Base-by-base conservation (phyloP, 176 grass and related monocot species). In the Bonia amplexicaulis region DNA sequence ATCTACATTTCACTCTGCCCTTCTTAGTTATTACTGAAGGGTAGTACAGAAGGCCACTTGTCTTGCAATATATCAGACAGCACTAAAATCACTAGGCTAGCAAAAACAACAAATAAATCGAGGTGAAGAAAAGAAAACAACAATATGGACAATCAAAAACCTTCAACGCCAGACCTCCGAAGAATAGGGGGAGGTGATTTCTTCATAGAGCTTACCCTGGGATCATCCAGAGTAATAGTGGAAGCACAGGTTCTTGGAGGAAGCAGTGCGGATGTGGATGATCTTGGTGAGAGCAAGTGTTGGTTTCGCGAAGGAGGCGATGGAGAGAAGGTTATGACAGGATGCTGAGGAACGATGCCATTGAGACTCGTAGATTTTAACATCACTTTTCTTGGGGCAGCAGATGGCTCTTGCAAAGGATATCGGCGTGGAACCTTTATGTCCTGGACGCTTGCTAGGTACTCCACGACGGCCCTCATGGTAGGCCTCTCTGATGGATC, bases 131-230 rank as follows among this genome's bases (percentile, higher is more conserved):
- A 65, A 80, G 15, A 81, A 74, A 51, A 58, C 40, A 42, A 64
- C 17, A 22, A 82, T 94, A 99, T 94, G 84, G 76, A 91, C 96
- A 94, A 67, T 94, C 90, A 99, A 89, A 99, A 99, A 47, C 93
- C 93, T 87, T 95, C 90, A 1, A 95, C 90, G 2, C 93, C 84
- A 62, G 86, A 79, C 73, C 93, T 88, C 40, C 51, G 88, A 37
- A 88, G 44, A 19, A 89, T 82, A 52, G 74, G 79, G 26, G 90
- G 53, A 4, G 82, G 76, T 3, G 22, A 52, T 80, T 90, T 98
- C 79, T 87, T 98, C 12, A 71, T 73, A 69, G 79, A 86, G 84
- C 69, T 83, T 70, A 91, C 83, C 83, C 87, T 87, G 9, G 83
- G 78, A 47, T 95, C 89, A 68, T 95, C 95, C 41, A 93, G 74